Percentiles rank a stretch among this genome's conserved stretches.
phyloP scores from a whole-genome alignment of 176 grass and related monocot species.

The Avena insularis region DNA sequence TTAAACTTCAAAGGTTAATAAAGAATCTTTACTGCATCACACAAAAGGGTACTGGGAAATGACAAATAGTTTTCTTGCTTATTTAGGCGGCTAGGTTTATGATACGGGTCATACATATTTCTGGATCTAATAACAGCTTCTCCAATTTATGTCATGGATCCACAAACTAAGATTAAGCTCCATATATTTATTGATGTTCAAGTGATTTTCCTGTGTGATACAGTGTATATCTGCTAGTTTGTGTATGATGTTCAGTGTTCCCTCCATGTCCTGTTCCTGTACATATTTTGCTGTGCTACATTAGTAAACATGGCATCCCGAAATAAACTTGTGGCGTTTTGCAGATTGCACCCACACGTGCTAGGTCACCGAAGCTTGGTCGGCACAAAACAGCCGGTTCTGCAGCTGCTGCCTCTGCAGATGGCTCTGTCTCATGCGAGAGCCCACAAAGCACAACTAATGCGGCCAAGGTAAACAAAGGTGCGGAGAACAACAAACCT shows the following conservation, averaged over 20 bases:
- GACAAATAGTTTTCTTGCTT: neutral
- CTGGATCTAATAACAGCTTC: conserved; percentile 9
- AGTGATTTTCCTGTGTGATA: conserved; percentile 16
- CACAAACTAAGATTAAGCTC: conserved; percentile 15
- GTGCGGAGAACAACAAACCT: conserved; percentile 48
- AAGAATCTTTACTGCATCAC: neutral
- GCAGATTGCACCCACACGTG: conserved; percentile 92
- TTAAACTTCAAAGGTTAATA: conserved; percentile 7
- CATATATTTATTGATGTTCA: conserved; percentile 6
- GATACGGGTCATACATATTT: neutral
- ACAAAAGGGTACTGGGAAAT: neutral
- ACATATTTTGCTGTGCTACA: neutral
- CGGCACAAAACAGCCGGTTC: conserved; percentile 66
- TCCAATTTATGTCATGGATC: conserved; percentile 5
- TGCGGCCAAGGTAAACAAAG: conserved; percentile 47
- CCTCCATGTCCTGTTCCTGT: conserved; percentile 5
- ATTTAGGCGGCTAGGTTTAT: conserved; percentile 9
- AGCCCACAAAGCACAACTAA: conserved; percentile 55
- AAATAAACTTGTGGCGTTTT: conserved; percentile 38
- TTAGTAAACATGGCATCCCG: conserved; percentile 27
- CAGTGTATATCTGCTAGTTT: conserved; percentile 22
- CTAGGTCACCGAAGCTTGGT: conserved; percentile 93
- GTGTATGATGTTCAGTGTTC: conserved; percentile 1
- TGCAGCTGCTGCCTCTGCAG: conserved; percentile 50
- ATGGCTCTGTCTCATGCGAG: conserved; percentile 66